phyloP scores from a whole-genome alignment of 1,284 basidiomycete species.

The Sanghuangporus weigelae region DNA sequence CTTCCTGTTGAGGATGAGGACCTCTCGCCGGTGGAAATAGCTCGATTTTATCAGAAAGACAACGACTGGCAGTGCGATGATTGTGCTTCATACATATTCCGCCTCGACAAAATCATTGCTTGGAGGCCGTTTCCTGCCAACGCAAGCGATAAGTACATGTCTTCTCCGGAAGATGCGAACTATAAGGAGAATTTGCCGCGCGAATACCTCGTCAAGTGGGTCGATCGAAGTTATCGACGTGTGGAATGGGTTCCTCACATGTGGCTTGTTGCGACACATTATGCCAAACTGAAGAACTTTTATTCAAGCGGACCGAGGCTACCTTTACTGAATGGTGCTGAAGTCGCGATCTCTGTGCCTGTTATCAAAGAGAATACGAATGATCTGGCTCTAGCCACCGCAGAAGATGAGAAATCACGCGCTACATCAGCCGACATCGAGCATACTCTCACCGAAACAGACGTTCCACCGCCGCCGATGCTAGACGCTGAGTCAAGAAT shows the following conservation, averaged over 20 bases:
- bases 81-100: conserved; percentile 69
- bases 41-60: conserved; percentile 55
- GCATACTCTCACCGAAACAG: conserved; percentile 18
- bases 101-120: conserved; percentile 84
- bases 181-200: conserved; percentile 63
- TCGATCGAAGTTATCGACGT: conserved; percentile 68
- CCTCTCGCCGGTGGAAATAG: conserved; percentile 40
- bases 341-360: conserved; percentile 20
- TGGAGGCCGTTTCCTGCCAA: conserved; percentile 78
- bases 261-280: conserved; percentile 69
- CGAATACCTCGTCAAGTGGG: conserved; percentile 91
- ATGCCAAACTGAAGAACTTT: conserved; percentile 70
- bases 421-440: conserved; percentile 23
- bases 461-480: conserved; percentile 29
- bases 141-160: conserved; percentile 45
- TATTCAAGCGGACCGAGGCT: conserved; percentile 64
- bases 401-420: conserved; percentile 34
- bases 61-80: conserved; percentile 75
- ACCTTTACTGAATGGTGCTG: conserved; percentile 50
- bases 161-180: conserved; percentile 40
- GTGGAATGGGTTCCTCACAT: conserved; percentile 86
- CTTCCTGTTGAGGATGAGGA: conserved; percentile 40
- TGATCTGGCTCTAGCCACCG: conserved; percentile 27
- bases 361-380: conserved; percentile 24
- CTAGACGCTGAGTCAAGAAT: conserved; percentile 66